Percentiles rank a stretch among this genome's conserved stretches.
phyloP scores from a whole-genome alignment of 176 grass and related monocot genomes.

The Thinopyrum elongatum region DNA sequence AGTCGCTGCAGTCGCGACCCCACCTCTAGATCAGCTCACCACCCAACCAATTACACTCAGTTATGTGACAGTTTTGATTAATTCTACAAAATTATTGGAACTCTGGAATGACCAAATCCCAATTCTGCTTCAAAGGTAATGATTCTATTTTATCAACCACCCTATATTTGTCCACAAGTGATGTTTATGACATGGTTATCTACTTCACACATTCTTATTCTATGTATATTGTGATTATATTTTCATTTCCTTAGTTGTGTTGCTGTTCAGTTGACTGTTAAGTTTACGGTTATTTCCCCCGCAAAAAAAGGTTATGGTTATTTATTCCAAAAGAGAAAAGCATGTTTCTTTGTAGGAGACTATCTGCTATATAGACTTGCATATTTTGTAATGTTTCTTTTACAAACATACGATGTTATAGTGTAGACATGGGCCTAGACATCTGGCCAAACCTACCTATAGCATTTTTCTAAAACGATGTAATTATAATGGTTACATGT shows the following conservation, averaged over 20 bases:
- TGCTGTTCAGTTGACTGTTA: background rate
- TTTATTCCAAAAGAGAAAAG: background rate
- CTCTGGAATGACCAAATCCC: background rate
- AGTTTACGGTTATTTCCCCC: too few species aligned
- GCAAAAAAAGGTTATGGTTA: background rate
- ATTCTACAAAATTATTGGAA: conserved; percentile 5
- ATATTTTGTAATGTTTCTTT: too few species aligned
- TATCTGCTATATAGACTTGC: background rate
- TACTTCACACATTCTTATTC: background rate
- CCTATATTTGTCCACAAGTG: background rate
- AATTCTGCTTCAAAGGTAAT: conserved; percentile 32
- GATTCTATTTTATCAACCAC: background rate
- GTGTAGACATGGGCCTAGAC: too few species aligned
- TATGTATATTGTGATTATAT: background rate
- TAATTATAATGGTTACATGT: background rate
- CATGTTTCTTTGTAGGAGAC: conserved; percentile 1
- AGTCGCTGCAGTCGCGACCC: background rate
- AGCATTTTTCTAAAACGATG: background rate
- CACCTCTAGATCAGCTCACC: background rate
- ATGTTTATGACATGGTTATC: conserved; percentile 5
- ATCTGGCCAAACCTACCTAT: too few species aligned
- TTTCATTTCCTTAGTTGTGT: background rate
- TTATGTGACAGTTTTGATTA: background rate
- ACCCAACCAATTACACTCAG: background rate
- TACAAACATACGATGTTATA: too few species aligned